Conservation (phyloP, 208 protist species). For the Leishmania aethiopica region DNA sequence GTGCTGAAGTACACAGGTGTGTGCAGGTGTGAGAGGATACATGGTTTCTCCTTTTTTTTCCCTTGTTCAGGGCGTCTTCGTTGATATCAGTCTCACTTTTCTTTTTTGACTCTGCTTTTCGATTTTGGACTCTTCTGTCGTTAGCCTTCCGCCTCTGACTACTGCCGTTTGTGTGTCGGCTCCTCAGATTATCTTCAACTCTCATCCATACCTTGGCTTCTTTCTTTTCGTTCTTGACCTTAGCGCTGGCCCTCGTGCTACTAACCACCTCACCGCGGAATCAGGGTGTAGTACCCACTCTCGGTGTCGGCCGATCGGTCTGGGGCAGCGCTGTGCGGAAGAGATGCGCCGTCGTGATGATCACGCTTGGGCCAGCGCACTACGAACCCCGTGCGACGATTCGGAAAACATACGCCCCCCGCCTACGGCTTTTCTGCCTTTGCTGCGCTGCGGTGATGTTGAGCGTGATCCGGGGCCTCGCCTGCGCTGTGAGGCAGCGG, state of each 20-base stretch:
- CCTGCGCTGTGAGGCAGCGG: neutral
- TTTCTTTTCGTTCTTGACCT: neutral
- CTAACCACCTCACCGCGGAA: neutral
- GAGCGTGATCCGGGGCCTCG: neutral
- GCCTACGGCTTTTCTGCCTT: neutral
- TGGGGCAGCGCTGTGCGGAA: neutral
- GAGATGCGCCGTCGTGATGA: neutral
- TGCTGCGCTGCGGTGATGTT: neutral
- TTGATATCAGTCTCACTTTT: neutral
- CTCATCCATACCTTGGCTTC: neutral
- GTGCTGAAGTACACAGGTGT: neutral
- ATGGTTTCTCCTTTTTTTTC: neutral
- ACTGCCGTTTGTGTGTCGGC: neutral
- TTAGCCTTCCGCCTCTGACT: neutral
- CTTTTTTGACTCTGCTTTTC: neutral
- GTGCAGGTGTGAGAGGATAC: neutral
- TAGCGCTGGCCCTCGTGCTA: neutral
- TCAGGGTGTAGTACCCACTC: neutral
- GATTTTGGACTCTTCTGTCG: neutral
- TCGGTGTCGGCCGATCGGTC: neutral
- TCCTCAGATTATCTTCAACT: neutral
- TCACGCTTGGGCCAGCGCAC: neutral
- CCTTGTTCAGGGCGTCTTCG: neutral
- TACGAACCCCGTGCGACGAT: neutral
- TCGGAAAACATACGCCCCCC: neutral